Evolutionary conservation across 2,329 filamentous ascomycete genomes (phyloP), one percentile per base, ranked within the genome.

Genomic region (Penicillium glabrum): DNA sequence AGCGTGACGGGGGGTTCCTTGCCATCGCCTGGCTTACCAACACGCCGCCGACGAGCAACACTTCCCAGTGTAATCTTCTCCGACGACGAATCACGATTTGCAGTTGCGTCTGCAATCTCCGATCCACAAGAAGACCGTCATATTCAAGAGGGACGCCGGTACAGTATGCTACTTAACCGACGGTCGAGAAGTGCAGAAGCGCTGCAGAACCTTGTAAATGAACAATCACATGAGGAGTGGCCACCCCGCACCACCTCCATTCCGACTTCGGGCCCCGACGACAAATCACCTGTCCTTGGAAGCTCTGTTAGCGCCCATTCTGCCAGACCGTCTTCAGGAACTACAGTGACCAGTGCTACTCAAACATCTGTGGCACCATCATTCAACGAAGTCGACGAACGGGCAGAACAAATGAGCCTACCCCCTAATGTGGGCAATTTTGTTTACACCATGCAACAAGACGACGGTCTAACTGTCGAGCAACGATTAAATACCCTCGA

Each of bases 401-500:
- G 47, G n/a, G 52, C 54, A 14, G 67, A 65, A 14, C 58, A 61
- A 24, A 60, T 66, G 21, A 67, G 60, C 29, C 60, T 72, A 3
- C 63, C 69, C 1, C 72, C 75, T 1, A 70, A 75, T 54, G 69
- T 78, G 37, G 71, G 71, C n/a, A 70, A 69, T 35, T 64, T 78
- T 13, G 68, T 77, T 37, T 71, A 68, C 43, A 66, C 69, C 13
- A 75, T 79, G 67, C 74, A 77, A 45, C 69, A 72, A 37, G 72
- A 76, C 53, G 74, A 75, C 24, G 71, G 70, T 21, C 64, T 72
- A 19, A 75, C 70, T 3, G 63, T 81, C 1, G 78, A 79, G 54
- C 77, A 81, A 53, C 72, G 79, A 46, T 60, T 81, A n/a, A 77
- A 76, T 33, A 81, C 79, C 0, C 66, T 81, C 7, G 79, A 81